A percentile compares a stretch with the other conserved stretches of the same genome.
Evolutionary conservation across 2,329 filamentous ascomycete genomes (phyloP).

Genomic region (Penicillium sp.): DNA sequence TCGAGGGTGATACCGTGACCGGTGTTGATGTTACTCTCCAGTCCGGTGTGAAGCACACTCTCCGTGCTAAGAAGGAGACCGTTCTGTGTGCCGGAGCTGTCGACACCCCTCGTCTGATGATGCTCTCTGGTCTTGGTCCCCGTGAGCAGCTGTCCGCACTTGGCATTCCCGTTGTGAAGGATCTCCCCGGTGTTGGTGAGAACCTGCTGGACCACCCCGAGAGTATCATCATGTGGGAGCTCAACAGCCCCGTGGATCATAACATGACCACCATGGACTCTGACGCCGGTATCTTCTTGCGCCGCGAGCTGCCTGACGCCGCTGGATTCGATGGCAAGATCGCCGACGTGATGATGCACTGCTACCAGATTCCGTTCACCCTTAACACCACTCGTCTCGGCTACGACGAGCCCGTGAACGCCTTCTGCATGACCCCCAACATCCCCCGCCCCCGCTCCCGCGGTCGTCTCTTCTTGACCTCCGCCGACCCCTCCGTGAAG

Average conservation of each 20-base stretch:
- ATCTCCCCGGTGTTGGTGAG: conserved; percentile 63
- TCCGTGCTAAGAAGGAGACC: conserved; percentile 69
- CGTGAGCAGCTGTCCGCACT: conserved; percentile 53
- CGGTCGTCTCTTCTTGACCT: conserved; percentile 75
- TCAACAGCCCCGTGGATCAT: conserved; percentile 72
- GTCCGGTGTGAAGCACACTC: conserved; percentile 55
- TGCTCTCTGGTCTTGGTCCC: conserved; percentile 55
- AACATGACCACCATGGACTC: conserved; percentile 91
- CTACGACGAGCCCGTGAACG: conserved; percentile 69
- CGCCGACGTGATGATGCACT: conserved; percentile 93
- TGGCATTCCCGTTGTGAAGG: conserved; percentile 58
- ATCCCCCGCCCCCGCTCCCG: conserved; percentile 79
- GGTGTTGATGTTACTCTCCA: conserved; percentile 70
- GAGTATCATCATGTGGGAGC: conserved; percentile 71
- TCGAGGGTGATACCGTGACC: conserved; percentile 67
- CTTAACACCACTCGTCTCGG: conserved; percentile 81
- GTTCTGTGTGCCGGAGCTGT: conserved; percentile 78
- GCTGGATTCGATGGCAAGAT: conserved; percentile 69
- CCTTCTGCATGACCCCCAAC: conserved; percentile 92
- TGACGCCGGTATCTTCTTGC: conserved; percentile 84
- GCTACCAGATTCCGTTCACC: conserved; percentile 91
- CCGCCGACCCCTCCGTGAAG: conserved; percentile 71
- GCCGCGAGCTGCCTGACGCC: conserved; percentile 71
- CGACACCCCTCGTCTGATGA: conserved; percentile 71
- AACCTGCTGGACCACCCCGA: conserved; percentile 66